phyloP scores from a whole-genome alignment of 2,329 filamentous ascomycete genomes.

The Colletotrichum aenigma region DNA sequence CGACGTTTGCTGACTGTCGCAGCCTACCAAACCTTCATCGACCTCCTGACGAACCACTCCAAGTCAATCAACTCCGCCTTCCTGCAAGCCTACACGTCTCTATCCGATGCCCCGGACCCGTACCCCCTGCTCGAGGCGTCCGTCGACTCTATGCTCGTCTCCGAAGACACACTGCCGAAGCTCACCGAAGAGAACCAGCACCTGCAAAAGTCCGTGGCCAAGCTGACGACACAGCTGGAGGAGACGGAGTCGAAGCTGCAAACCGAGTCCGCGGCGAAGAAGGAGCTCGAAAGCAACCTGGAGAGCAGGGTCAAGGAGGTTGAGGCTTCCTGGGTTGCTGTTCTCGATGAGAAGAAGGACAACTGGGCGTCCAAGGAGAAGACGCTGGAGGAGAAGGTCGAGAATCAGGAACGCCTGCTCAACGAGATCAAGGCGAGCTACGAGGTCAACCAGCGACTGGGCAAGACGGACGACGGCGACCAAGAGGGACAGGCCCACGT shows the following conservation, averaged over 20 bases:
- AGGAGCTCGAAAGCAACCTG: slow-evolving; percentile 76
- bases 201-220: slow-evolving; percentile 78
- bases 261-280: slow-evolving; percentile 73
- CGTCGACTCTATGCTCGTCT: slow-evolving; percentile 89
- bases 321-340: slow-evolving; percentile 86
- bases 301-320: slow-evolving; percentile 87
- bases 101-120: slow-evolving; percentile 95
- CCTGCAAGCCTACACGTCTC: slow-evolving; percentile 86
- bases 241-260: slow-evolving; percentile 82
- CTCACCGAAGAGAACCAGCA: slow-evolving; percentile 88
- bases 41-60: slow-evolving; percentile 93
- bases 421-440: slow-evolving; percentile 97
- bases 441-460: slow-evolving; percentile 91
- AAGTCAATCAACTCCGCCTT: slow-evolving; percentile 95
- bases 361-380: slow-evolving; percentile 97
- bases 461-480: slow-evolving; percentile 69
- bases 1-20: background rate
- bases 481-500: slow-evolving; percentile 65
- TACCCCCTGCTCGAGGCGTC: slow-evolving; percentile 96
- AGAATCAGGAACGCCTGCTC: slow-evolving; percentile 89
- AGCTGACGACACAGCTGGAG: slow-evolving; percentile 81
- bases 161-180: slow-evolving; percentile 90
- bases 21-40: slow-evolving; percentile 98
- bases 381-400: slow-evolving; percentile 88
- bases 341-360: slow-evolving; percentile 90